phyloP scores from a whole-genome alignment of 106 monocot species.

The Dioscorea dumetorum region DNA sequence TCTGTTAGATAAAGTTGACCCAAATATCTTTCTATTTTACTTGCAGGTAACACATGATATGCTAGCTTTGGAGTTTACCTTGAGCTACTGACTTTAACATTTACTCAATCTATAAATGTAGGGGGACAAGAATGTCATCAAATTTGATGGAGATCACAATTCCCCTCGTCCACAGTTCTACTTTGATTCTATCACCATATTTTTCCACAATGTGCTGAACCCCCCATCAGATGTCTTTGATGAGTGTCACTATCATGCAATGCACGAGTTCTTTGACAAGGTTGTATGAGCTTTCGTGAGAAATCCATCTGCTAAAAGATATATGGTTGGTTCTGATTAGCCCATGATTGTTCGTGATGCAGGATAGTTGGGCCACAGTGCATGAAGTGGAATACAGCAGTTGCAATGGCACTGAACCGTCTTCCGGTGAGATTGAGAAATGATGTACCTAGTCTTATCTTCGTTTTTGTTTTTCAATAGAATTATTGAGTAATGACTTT shows the following conservation, averaged over 20 bases:
- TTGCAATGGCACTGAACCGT: conserved; percentile 23
- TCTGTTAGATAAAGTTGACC: no score
- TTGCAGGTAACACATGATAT: no score
- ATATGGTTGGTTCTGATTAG: no score
- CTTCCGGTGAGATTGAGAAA: conserved; percentile 30
- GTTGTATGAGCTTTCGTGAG: conserved; percentile 9
- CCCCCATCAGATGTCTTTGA: conserved; percentile 56
- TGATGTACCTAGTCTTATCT: not conserved
- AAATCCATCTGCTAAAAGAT: no score
- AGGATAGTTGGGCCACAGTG: conserved; percentile 61
- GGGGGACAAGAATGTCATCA: conserved; percentile 99
- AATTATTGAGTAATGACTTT: not conserved
- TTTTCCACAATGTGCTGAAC: conserved; percentile 90
- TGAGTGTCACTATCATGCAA: conserved; percentile 36
- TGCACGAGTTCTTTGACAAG: conserved; percentile 56
- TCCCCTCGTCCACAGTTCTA: conserved; percentile 96
- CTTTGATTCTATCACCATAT: conserved; percentile 96
- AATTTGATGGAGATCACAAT: conserved; percentile 99
- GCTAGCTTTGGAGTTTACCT: no score
- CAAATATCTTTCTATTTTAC: no score
- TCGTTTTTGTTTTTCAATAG: not conserved
- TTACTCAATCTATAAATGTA: conserved; percentile 19
- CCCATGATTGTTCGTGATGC: conserved; percentile 1
- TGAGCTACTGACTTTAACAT: not conserved
- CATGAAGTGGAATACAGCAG: conserved; percentile 32